Evolutionary conservation across 176 grass and related monocot species (phyloP), one percentile per base, ranked within the genome.

Genomic region (Oropetium thomaeum): DNA sequence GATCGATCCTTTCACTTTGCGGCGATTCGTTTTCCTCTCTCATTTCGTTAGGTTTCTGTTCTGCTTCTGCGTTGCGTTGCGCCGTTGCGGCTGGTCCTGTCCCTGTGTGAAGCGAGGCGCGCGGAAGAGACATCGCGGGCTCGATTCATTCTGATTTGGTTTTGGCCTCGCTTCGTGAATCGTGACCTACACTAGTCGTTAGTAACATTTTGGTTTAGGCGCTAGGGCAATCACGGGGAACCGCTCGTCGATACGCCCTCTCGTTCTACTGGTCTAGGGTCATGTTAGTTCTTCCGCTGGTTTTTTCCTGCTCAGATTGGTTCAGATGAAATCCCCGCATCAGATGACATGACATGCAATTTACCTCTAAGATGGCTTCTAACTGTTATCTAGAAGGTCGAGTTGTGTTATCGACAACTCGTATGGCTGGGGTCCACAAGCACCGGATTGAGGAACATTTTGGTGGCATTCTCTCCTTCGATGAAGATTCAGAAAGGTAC

Each of bases 401-500:
- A 22, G 40, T 27, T 4, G 23, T 76, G 62, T 8, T 37, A 40
- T 59, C 53, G 58, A 48, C 27, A 65, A 38, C 30, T 32, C 67
- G 2, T 70, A 80, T 88, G 86, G 5, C 23, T 34, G 45, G 57
- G 22, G 1, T 57, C 30, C 29, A 57, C 30, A 54, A 70, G 23
- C 64, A 49, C 44, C 10, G 44, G 38, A 58, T 28, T 5, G 70
- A 65, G 39, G 61, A 74, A 17, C 15, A 40, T 4, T 87, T 81
- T 44, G 42, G 20, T 62, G 70, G 62, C 3, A 42, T 75, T 44
- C 69, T 69, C 70, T 74, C 61, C 47, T 88, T 88, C 0, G 76
- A 84, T 58, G 86, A 84, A 55, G 86, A 88, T 40, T 33, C 30
- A 47, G 57, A 68, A 52, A 88, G 81, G 86, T 88, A 80, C 20